These are phyloP conservation scores for Scedosporium boydii DNA, from an alignment of 2,329 filamentous ascomycete species.

Conservation along the genomic window DNA sequence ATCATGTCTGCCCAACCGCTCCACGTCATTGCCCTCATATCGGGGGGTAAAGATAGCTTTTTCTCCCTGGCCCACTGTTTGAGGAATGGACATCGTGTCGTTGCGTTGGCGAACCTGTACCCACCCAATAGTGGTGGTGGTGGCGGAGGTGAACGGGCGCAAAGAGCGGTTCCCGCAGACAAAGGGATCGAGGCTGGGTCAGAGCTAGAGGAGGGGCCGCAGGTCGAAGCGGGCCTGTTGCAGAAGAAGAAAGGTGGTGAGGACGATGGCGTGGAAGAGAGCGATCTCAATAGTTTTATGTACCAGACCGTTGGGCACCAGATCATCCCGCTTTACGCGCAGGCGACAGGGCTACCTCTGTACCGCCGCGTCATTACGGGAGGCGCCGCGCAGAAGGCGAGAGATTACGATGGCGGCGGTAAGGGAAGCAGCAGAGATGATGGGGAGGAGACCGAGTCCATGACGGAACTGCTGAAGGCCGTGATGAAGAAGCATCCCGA, in stretches of 20 bases:
- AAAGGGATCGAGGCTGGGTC: background rate
- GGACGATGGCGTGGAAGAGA: constrained; percentile 16
- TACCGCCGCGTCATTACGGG: constrained; percentile 74
- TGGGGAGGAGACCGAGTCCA: constrained; percentile 81
- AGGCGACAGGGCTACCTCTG: constrained; percentile 70
- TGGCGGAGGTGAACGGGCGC: background rate
- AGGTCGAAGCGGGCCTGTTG: constrained; percentile 6
- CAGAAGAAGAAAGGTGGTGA: background rate
- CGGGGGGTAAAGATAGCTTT: constrained; percentile 94
- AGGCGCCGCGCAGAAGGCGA: constrained; percentile 56
- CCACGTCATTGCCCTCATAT: constrained; percentile 85
- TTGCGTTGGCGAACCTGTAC: constrained; percentile 84
- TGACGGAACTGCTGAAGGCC: constrained; percentile 62
- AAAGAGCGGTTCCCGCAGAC: constrained; percentile 4
- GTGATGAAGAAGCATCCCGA: constrained; percentile 63
- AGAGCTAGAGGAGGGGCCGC: background rate
- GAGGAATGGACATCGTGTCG: constrained; percentile 71
- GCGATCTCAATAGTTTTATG: constrained; percentile 92
- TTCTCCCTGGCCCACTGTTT: constrained; percentile 87
- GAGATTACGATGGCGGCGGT: constrained; percentile 50
- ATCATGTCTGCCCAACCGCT: constrained; percentile 36
- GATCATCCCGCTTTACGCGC: constrained; percentile 74
- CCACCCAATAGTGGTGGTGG: constrained; percentile 29
- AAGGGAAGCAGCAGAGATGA: constrained; percentile 5
- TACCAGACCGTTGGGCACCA: constrained; percentile 95